A percentile compares a stretch with the other conserved stretches of the same genome.
Conservation (phyloP, 164 flowering plant species). For the Liriodendron chinense region DNA sequence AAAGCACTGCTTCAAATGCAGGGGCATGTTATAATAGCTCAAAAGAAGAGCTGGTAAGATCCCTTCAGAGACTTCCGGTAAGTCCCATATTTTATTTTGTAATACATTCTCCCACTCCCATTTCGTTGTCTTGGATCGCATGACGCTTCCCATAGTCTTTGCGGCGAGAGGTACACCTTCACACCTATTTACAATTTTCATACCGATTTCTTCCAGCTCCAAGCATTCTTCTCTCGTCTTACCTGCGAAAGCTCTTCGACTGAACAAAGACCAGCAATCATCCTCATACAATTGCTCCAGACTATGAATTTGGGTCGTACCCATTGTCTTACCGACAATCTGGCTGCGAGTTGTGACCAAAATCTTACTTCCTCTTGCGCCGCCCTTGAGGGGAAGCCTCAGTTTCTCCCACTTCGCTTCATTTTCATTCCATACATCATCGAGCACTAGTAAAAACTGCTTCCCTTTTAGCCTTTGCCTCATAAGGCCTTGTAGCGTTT, state of each 20-base stretch:
- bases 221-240: not conserved
- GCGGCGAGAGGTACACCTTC: slow-evolving; percentile 21
- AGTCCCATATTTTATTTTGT: slow-evolving; percentile 16
- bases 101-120: slow-evolving; percentile 11
- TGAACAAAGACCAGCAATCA: slow-evolving; percentile 7
- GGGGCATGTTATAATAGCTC: slow-evolving; percentile 19
- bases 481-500: not conserved
- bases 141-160: slow-evolving; percentile 12
- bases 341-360: slow-evolving; percentile 6
- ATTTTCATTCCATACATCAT: slow-evolving; percentile 19
- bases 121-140: slow-evolving; percentile 6
- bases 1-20: slow-evolving; percentile 20
- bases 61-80: not conserved
- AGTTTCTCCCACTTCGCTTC: not conserved
- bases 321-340: not conserved
- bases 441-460: slow-evolving; percentile 14
- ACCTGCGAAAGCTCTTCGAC: slow-evolving; percentile 1
- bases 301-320: not conserved
- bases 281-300: not conserved
- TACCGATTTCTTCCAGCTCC: not conserved
- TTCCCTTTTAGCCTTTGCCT: not conserved
- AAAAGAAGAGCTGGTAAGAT: slow-evolving; percentile 15
- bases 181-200: slow-evolving; percentile 15
- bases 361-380: slow-evolving; percentile 5
- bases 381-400: not conserved